A percentile compares a stretch with the other conserved stretches of the same genome.
These are phyloP conservation scores for Terfezia boudieri DNA, from an alignment of 495 filamentous ascomycete species.

Conservation along the genomic window DNA sequence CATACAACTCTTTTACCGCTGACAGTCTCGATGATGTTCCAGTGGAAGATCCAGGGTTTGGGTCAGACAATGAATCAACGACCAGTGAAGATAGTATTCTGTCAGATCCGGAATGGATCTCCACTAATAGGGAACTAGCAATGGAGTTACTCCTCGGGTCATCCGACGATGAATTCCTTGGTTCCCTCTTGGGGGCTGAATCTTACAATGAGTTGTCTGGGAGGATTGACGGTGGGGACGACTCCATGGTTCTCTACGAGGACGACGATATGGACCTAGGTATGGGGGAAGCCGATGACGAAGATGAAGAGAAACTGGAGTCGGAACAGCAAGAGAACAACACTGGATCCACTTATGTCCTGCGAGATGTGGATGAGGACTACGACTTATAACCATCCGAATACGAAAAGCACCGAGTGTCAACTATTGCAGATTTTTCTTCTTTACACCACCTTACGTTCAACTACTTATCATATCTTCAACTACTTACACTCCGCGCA, in stretches of 20 bases:
- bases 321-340: not conserved
- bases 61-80: not conserved
- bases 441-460: too few species aligned
- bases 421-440: too few species aligned
- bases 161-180: not conserved
- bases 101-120: not conserved
- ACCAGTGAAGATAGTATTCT: not conserved
- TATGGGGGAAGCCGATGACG: not conserved
- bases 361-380: not conserved
- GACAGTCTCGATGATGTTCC: not conserved
- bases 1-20: not conserved
- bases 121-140: not conserved
- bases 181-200: not conserved
- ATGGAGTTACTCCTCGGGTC: not conserved
- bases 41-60: not conserved
- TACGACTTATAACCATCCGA: not conserved
- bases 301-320: not conserved
- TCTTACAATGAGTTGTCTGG: not conserved
- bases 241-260: not conserved
- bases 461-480: too few species aligned
- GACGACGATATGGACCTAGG: not conserved
- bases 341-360: not conserved
- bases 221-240: not conserved
- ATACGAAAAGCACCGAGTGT: too few species aligned
- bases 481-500: too few species aligned